phyloP scores from a whole-genome alignment of 2,329 filamentous ascomycete species.

The Colletotrichum sp. region DNA sequence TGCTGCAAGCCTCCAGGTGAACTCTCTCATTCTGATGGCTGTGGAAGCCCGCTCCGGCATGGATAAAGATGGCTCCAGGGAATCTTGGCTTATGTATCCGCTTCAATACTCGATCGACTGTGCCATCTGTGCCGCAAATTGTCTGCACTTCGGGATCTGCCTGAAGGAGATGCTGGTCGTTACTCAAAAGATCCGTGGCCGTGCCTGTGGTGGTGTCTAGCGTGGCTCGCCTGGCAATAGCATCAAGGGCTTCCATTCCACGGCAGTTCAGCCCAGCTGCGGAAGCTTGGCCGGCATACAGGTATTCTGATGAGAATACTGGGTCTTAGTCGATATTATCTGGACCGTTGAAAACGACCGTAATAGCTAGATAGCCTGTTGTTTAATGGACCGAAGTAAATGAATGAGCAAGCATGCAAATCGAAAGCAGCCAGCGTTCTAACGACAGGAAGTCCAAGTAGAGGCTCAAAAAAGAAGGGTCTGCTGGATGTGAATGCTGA shows the following conservation, averaged over 20 bases:
- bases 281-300: neutral
- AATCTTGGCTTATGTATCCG: conserved; percentile 37
- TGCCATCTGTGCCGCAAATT: conserved; percentile 41
- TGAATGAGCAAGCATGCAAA: neutral
- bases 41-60: conserved; percentile 95
- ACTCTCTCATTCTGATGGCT: conserved; percentile 83
- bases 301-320: neutral
- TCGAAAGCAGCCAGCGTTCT: neutral
- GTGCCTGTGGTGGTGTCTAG: neutral
- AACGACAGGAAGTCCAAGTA: neutral
- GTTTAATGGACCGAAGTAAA: neutral
- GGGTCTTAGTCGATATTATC: neutral
- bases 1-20: conserved; percentile 85
- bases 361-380: neutral
- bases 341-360: neutral
- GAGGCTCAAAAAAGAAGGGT: neutral
- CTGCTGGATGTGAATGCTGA: neutral
- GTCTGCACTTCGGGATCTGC: neutral
- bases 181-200: neutral
- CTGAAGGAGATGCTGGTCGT: neutral
- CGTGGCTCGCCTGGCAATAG: neutral
- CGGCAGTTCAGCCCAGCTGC: neutral
- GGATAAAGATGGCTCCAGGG: conserved; percentile 85
- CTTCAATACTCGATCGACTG: conserved; percentile 44
- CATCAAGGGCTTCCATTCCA: conserved; percentile 6